Percentiles rank a stretch among this genome's conserved stretches.
Evolutionary conservation across 108 stramenopile genomes (phyloP).

Genomic region (Fragilaria radians): DNA sequence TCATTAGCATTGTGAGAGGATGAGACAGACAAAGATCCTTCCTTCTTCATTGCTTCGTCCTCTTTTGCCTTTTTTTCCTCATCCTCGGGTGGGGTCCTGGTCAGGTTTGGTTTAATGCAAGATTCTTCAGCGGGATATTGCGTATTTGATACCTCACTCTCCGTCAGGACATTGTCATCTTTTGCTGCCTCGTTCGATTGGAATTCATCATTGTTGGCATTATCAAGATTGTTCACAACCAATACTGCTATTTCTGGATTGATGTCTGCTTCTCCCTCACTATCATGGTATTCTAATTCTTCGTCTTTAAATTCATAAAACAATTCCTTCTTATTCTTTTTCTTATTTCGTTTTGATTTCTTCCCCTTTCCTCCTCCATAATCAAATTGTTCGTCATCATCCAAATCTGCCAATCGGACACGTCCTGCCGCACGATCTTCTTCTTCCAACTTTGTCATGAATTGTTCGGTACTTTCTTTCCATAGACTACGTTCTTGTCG

Average conservation of each 20-base stretch:
- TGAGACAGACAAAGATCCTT: background rate
- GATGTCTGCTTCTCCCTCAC: background rate
- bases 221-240: background rate
- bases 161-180: background rate
- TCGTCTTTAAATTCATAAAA: conserved; percentile 7
- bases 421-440: conserved; percentile 74
- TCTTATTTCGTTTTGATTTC: conserved; percentile 46
- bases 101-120: no score
- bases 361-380: conserved; percentile 57
- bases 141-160: no score
- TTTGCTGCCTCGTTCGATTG: no score
- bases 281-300: conserved; percentile 4
- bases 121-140: no score
- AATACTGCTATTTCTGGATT: conserved; percentile 3
- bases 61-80: conserved; percentile 10
- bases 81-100: conserved; percentile 1
- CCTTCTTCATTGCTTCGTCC: conserved; percentile 8
- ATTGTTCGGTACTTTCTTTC: conserved; percentile 43
- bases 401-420: conserved; percentile 79
- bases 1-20: background rate
- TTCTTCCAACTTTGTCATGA: conserved; percentile 62
- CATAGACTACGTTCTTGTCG: conserved; percentile 58
- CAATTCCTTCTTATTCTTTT: conserved; percentile 40
- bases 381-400: conserved; percentile 77
- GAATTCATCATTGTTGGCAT: background rate